Percentiles rank a stretch among this genome's conserved stretches.
Conservation (phyloP, 1,284 basidiomycete species). For the Polyporus tsugae region DNA sequence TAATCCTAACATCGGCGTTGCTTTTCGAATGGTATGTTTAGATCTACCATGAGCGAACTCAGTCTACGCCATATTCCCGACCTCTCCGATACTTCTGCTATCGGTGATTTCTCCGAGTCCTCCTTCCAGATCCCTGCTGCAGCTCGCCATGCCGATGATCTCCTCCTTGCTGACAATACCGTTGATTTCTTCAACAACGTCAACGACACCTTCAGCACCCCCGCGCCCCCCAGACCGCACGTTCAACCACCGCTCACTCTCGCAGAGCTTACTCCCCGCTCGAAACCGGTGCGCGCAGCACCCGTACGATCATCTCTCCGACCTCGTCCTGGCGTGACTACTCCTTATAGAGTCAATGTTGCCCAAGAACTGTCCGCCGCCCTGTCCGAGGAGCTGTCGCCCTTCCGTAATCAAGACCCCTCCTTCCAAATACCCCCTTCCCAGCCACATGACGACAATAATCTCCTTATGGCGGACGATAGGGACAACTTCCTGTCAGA, state of each 20-base stretch:
- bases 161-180: constrained; percentile 40
- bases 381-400: constrained; percentile 39
- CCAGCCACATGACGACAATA: constrained; percentile 12
- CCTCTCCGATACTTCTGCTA: constrained; percentile 33
- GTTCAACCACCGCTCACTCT: constrained; percentile 35
- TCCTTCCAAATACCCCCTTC: constrained; percentile 37
- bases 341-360: constrained; percentile 36
- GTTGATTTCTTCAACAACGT: constrained; percentile 36
- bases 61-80: constrained; percentile 41
- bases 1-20: not conserved
- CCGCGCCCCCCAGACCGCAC: constrained; percentile 22
- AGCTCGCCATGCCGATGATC: constrained; percentile 30
- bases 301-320: constrained; percentile 34
- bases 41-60: constrained; percentile 33
- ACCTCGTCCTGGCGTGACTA: constrained; percentile 34
- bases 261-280: constrained; percentile 40
- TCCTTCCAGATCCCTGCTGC: constrained; percentile 43
- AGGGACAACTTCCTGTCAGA: constrained; percentile 23
- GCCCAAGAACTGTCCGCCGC: constrained; percentile 34
- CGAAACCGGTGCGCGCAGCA: constrained; percentile 28
- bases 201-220: constrained; percentile 33
- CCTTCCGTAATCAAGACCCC: constrained; percentile 32
- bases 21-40: not conserved
- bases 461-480: constrained; percentile 33
- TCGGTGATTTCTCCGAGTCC: constrained; percentile 38